Evolutionary conservation across 2,329 filamentous ascomycete genomes (phyloP).

Genomic region (Pyrenochaeta sp.): DNA sequence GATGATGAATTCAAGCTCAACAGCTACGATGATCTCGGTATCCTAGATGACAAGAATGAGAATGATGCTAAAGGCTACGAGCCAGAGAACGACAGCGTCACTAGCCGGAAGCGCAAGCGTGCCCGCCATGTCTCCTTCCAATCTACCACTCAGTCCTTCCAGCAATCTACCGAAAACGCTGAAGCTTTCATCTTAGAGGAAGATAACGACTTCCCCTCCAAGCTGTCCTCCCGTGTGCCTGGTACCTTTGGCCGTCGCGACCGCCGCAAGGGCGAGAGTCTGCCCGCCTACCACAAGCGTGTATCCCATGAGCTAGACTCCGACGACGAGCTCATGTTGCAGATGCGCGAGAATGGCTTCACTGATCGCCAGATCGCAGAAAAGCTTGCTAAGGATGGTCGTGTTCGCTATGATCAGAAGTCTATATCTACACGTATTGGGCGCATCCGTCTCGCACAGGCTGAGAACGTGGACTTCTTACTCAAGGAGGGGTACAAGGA

Average conservation of each 20-base stretch:
- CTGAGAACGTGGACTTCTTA: conserved; percentile 54
- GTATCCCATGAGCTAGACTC: conserved; percentile 55
- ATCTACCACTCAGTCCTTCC: conserved; percentile 4
- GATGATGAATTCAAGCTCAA: conserved; percentile 31
- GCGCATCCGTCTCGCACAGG: conserved; percentile 55
- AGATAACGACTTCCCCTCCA: conserved; percentile 10
- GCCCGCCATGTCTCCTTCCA: conserved; percentile 12
- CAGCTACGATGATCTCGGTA: conserved; percentile 18
- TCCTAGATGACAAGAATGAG: conserved; percentile 9
- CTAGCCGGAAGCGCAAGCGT: conserved; percentile 29
- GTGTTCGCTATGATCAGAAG: conserved; percentile 56
- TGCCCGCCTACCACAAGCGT: conserved; percentile 53
- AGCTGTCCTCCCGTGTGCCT: conserved; percentile 19
- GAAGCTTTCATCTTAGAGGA: conserved; percentile 36
- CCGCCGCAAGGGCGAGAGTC: conserved; percentile 43
- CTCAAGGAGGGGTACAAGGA: conserved; percentile 58
- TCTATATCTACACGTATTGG: conserved; percentile 59
- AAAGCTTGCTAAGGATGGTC: conserved; percentile 53
- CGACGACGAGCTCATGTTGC: conserved; percentile 58
- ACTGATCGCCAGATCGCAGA: conserved; percentile 56
- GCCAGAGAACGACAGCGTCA: conserved; percentile 7
- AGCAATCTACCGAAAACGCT: conserved; percentile 21
- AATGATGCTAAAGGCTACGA: conserved; percentile 14
- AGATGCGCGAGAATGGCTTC: conserved; percentile 53
- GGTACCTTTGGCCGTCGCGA: conserved; percentile 36